phyloP scores from a whole-genome alignment of 306 rosid genomes.

The Castanea sativa region DNA sequence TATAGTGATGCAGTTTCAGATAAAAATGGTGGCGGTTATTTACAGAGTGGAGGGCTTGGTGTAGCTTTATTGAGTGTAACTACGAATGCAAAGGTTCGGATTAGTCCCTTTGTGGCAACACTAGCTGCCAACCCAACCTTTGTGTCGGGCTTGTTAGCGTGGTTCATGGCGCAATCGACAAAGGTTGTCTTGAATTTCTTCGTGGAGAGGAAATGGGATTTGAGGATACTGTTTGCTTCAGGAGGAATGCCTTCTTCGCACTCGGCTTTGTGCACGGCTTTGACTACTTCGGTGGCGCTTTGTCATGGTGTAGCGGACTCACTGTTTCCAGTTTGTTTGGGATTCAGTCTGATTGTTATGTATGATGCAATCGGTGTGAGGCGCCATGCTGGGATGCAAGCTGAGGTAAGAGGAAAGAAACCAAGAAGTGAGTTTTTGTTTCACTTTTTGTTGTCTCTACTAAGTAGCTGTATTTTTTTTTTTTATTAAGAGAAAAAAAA shows the following conservation, averaged over 20 bases:
- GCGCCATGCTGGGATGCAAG: conserved; percentile 93
- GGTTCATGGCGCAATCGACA: conserved; percentile 56
- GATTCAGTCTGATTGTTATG: conserved; percentile 85
- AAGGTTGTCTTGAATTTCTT: conserved; percentile 69
- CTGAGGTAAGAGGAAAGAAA: conserved; percentile 46
- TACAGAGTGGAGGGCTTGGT: conserved; percentile 65
- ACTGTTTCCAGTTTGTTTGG: conserved; percentile 79
- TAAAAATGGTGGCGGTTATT: conserved; percentile 16
- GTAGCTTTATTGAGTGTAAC: conserved; percentile 65
- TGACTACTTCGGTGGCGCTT: conserved; percentile 84
- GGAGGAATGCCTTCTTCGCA: conserved; percentile 99
- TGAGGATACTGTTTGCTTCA: conserved; percentile 47
- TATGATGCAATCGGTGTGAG: conserved; percentile 89
- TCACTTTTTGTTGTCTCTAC: not conserved
- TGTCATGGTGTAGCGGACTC: conserved; percentile 58
- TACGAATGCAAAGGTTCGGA: conserved; percentile 52
- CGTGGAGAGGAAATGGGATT: conserved; percentile 69
- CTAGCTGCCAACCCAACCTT: conserved; percentile 82
- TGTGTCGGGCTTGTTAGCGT: conserved; percentile 67
- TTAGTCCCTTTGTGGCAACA: conserved; percentile 76
- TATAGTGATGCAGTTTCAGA: conserved; percentile 3
- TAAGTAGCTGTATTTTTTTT: not conserved
- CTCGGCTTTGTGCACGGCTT: conserved; percentile 76
- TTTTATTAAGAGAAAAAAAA: too few species aligned
- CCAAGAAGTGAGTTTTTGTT: not conserved